A percentile compares a stretch with the other conserved stretches of the same genome.
Evolutionary conservation across 169 alveolate genomes (phyloP).

Genomic region (Toxoplasma gondii): DNA sequence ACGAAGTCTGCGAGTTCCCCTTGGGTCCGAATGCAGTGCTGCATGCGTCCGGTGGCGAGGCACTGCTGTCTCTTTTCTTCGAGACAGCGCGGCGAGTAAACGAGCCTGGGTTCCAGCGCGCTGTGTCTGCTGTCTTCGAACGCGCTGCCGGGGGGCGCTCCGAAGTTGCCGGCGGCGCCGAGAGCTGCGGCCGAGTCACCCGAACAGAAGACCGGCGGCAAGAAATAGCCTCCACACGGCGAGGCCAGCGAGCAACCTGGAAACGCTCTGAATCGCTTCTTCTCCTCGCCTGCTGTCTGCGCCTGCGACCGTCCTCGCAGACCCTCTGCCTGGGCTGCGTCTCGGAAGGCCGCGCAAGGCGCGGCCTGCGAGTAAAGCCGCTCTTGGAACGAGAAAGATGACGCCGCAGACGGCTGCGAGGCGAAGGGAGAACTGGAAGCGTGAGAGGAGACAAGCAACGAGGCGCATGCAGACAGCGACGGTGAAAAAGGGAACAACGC

Average conservation of each 20-base stretch:
- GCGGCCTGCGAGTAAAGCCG: neutral
- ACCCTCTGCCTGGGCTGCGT: neutral
- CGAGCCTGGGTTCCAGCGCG: slow-evolving; percentile 25
- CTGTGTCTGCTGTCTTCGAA: neutral
- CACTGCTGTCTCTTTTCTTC: slow-evolving; percentile 3
- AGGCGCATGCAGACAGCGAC: neutral
- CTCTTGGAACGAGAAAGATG: neutral
- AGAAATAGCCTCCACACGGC: neutral
- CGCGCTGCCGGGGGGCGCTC: neutral
- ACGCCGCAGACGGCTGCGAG: neutral
- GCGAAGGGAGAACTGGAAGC: neutral
- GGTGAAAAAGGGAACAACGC: neutral
- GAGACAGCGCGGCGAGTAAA: neutral
- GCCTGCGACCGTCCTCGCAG: neutral
- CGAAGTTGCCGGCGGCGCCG: no score
- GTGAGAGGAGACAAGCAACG: neutral
- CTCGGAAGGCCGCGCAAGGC: neutral
- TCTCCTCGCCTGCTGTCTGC: no score
- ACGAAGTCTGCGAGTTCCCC: slow-evolving; percentile 17
- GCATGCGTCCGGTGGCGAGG: neutral
- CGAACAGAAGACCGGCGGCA: neutral
- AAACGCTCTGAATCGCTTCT: no score
- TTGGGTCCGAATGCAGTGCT: slow-evolving; percentile 18
- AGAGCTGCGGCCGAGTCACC: neutral
- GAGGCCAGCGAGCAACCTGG: no score